Conservation (phyloP, 257 asterid genomes). For the Fraxinus anomala region DNA sequence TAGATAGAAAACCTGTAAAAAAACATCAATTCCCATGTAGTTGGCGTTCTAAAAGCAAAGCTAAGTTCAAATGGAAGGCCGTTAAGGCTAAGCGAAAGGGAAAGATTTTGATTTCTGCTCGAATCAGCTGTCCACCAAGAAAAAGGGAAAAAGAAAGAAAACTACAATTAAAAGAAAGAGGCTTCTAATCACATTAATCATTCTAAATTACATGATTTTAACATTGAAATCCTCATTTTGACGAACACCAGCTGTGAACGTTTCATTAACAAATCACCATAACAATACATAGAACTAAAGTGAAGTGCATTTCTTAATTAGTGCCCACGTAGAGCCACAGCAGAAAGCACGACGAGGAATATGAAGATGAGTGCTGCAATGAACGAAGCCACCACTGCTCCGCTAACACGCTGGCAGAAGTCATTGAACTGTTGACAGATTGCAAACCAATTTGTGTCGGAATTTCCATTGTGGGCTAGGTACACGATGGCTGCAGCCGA, state of each 20-base stretch:
- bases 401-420: constrained; percentile 76
- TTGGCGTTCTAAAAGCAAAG: too few species aligned
- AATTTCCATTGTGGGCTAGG: constrained; percentile 80
- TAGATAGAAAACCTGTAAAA: too few species aligned
- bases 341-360: constrained; percentile 66
- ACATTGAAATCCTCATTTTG: not conserved
- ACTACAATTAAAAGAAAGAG: too few species aligned
- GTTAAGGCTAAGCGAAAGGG: too few species aligned
- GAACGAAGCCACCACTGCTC: constrained; percentile 88
- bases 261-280: not conserved
- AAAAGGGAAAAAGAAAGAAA: too few species aligned
- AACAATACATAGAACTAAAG: not conserved
- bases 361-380: constrained; percentile 55
- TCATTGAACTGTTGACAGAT: constrained; percentile 72
- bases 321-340: constrained; percentile 59
- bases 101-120: too few species aligned
- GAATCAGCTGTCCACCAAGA: too few species aligned
- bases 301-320: constrained; percentile 6
- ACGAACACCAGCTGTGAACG: not conserved
- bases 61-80: too few species aligned
- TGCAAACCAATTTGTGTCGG: constrained; percentile 70
- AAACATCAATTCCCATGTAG: too few species aligned
- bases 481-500: constrained; percentile 77
- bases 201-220: not conserved
- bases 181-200: not conserved